phyloP scores from a whole-genome alignment of 2,329 filamentous ascomycete species.

The Emydomyces testavorans region DNA sequence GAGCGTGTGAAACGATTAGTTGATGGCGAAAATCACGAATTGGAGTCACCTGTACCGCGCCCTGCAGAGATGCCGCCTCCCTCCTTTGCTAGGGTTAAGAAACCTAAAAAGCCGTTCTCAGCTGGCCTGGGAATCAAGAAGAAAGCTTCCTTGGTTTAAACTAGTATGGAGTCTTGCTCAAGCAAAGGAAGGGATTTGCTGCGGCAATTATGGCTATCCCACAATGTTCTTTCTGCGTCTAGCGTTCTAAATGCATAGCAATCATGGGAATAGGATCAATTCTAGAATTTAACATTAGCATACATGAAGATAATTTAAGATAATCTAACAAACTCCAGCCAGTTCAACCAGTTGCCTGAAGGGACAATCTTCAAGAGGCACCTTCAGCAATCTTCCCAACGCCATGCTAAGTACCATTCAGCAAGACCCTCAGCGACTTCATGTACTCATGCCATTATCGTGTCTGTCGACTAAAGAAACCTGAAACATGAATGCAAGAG shows the following conservation, averaged over 20 bases:
- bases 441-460: too few relatives aligned
- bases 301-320: not conserved
- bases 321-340: not conserved
- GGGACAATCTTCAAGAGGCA: not conserved
- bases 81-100: constrained; percentile 62
- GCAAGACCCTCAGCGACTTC: not conserved
- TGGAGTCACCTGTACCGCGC: constrained; percentile 29
- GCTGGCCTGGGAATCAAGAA: constrained; percentile 77
- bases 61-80: constrained; percentile 39
- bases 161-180: too few relatives aligned
- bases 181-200: not conserved
- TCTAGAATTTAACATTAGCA: constrained; percentile 10
- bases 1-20: constrained; percentile 43
- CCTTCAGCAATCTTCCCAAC: constrained; percentile 4
- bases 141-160: constrained; percentile 51
- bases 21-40: constrained; percentile 36
- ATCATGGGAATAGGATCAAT: not conserved
- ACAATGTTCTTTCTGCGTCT: not conserved
- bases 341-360: not conserved
- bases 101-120: constrained; percentile 75
- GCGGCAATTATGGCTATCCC: not conserved
- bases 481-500: constrained; percentile 13
- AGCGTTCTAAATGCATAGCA: not conserved
- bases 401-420: constrained; percentile 11
- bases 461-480: constrained; percentile 6